Conservation (phyloP, 164 flowering plant species). For the Nymphaea thermarum region DNA sequence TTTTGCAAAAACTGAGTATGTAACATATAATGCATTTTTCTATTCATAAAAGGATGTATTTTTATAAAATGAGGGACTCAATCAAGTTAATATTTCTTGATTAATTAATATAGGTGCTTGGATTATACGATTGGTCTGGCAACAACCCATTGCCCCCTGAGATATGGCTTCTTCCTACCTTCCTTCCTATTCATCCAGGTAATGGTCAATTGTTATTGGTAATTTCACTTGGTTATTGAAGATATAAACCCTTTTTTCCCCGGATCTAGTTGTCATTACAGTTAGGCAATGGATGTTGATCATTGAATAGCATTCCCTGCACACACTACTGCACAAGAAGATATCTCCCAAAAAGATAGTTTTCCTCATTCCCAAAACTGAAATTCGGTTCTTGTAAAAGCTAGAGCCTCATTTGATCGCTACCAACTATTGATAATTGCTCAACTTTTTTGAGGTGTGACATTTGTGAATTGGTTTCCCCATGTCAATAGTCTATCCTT, state of each 20-base stretch:
- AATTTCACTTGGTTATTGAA: background rate
- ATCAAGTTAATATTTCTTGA: too few species aligned
- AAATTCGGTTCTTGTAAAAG: background rate
- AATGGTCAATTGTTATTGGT: background rate
- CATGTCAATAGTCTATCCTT: too few species aligned
- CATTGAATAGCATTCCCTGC: background rate
- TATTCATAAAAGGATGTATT: too few species aligned
- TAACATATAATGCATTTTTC: too few species aligned
- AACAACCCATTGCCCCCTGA: slow-evolving; percentile 66
- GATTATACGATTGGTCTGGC: slow-evolving; percentile 58
- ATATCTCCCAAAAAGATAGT: too few species aligned
- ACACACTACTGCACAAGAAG: background rate
- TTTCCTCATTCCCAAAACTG: too few species aligned
- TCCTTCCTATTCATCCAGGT: slow-evolving; percentile 52
- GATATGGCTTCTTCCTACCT: slow-evolving; percentile 40
- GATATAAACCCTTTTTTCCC: background rate
- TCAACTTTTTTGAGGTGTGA: too few species aligned
- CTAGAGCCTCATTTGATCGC: background rate
- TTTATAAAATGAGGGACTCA: too few species aligned
- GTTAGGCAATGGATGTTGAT: background rate
- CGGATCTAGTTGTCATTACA: background rate
- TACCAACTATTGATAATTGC: background rate
- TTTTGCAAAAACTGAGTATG: too few species aligned
- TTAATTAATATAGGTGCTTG: slow-evolving; percentile 31
- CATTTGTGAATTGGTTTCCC: too few species aligned